Base-by-base conservation (phyloP, 331 rosid genomes). In the Cydonia oblonga region DNA sequence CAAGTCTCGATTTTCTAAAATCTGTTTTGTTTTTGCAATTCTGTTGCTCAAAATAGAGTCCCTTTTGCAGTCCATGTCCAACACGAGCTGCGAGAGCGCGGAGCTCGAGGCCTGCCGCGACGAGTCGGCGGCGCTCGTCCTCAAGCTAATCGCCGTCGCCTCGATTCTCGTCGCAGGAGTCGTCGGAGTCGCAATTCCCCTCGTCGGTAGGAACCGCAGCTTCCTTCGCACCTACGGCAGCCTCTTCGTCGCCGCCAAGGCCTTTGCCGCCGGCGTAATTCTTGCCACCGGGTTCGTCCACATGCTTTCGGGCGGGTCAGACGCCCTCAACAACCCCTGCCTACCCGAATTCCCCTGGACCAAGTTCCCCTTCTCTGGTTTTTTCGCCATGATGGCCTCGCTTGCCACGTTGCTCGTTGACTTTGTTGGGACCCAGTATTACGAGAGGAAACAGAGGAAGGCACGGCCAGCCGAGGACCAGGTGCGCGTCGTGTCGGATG, bases 251-350 rank as follows among this genome's bases (percentile, higher is more conserved):
- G 86, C 88, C 0, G 85, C 96, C 0, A 95, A 95, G 70, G 96
- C 99, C 5, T 95, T 95, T 56, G 97, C 99, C 9, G 99, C 99
- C 7, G 97, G 99, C 0, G 98, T 93, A 3, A 93, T 93, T 46
- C 88, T 93, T 0, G 91, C 97, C 5, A 93, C 98, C 28, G 98
- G 93, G 0, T 93, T 93, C 54, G 98, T 93, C 28, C 98, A 93
- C 82, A 93, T 93, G 96, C 81, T 88, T 1, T 62, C 90, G 3
- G 90, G 73, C 23, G 96, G 90, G 6, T 59, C 90, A 2, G 60
- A 76, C 0, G 90, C 96, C 19, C 85, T 95, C 0, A 68, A 79
- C 15, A 72, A 79, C 68, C 80, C 92, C 3, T 95, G 99, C 68
- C 40, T 95, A 42, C 97, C 99, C 4, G 26, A 65, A 9, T 81